These are phyloP conservation scores for Acanthamoeba lenticulata DNA, from an alignment of 208 protist genomes.

Conservation along the genomic window DNA sequence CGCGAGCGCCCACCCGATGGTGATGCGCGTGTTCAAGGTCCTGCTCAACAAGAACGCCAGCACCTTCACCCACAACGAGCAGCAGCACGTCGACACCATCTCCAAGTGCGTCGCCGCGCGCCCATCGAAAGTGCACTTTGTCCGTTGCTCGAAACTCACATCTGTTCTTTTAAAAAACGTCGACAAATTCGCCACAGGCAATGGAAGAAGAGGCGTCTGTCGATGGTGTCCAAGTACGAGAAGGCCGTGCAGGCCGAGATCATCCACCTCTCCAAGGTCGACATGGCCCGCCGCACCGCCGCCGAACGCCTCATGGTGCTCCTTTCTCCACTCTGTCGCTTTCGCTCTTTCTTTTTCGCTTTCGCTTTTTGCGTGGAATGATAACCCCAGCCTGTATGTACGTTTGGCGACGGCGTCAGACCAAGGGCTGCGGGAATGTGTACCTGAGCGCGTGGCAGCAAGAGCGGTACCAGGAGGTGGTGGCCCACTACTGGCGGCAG, in stretches of 20 bases:
- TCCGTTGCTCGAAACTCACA: no score
- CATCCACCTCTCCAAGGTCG: constrained; percentile 52
- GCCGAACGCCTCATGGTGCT: background rate
- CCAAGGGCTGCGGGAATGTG: background rate
- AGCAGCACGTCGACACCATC: constrained; percentile 16
- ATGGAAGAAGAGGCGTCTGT: constrained; percentile 27
- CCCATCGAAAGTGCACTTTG: no score
- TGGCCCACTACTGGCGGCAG: background rate
- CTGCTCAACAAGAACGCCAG: constrained; percentile 16
- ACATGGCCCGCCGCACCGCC: background rate
- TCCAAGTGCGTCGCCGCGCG: background rate
- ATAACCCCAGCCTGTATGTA: background rate
- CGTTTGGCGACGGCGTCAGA: background rate
- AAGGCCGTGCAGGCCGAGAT: constrained; percentile 52
- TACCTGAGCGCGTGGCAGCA: constrained; percentile 42
- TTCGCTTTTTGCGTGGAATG: background rate
- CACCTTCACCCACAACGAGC: background rate
- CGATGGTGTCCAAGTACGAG: constrained; percentile 26
- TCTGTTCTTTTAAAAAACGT: no score
- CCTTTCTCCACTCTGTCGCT: no score
- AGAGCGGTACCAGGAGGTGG: constrained; percentile 11
- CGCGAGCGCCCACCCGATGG: background rate
- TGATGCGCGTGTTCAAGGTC: constrained; percentile 12
- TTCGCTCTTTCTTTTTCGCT: background rate
- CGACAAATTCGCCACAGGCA: no score